These are phyloP conservation scores for Russula abietina DNA, from an alignment of 768 basidiomycete genomes.

Conservation along the genomic window DNA sequence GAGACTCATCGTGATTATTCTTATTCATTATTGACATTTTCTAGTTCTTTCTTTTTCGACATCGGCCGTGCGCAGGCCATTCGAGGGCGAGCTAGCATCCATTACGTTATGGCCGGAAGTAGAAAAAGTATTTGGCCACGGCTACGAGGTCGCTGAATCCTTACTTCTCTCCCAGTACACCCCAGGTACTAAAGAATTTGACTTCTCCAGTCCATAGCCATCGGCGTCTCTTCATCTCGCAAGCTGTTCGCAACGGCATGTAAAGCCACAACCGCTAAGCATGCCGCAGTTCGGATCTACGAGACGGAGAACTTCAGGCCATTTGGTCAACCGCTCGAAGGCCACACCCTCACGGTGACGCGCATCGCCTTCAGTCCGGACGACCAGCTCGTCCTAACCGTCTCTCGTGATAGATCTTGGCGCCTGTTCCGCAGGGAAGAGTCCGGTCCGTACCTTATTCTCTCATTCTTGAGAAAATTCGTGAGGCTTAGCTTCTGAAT, in stretches of 20 bases:
- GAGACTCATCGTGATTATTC: background rate
- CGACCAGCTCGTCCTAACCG: constrained; percentile 71
- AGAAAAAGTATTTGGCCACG: constrained; percentile 96
- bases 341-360: constrained; percentile 87
- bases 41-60: constrained; percentile 27
- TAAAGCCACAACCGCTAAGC: constrained; percentile 79
- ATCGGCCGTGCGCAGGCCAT: constrained; percentile 44
- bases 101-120: constrained; percentile 94
- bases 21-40: constrained; percentile 5
- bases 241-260: constrained; percentile 82
- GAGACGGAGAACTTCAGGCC: constrained; percentile 64
- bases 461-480: background rate
- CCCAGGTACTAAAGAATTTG: background rate
- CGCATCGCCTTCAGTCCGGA: constrained; percentile 85
- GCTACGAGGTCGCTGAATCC: constrained; percentile 70
- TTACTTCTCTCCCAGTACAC: background rate
- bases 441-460: constrained; percentile 33
- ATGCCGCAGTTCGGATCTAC: constrained; percentile 84
- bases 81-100: constrained; percentile 84
- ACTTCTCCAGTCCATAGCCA: constrained; percentile 59
- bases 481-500: too few relatives aligned
- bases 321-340: constrained; percentile 66
- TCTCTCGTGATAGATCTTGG: constrained; percentile 92
- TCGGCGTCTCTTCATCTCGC: constrained; percentile 67
- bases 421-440: constrained; percentile 56